Evolutionary conservation across 768 basidiomycete species (phyloP).

Genomic region (Wakefieldia striispora): DNA sequence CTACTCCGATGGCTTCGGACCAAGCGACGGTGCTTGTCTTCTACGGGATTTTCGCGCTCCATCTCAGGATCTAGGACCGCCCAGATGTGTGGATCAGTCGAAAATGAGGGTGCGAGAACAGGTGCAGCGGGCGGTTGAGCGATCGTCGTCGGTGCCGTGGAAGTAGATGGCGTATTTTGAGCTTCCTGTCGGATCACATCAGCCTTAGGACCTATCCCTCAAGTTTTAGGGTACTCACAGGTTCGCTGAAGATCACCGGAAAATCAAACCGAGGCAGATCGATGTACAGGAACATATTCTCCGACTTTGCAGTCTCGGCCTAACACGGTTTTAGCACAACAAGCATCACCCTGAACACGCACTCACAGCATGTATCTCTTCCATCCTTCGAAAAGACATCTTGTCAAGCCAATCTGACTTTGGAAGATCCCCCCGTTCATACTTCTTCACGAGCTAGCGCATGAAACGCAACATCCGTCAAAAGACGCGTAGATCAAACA

Average conservation of each 20-base stretch:
- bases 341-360: neutral
- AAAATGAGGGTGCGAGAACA: conserved; percentile 48
- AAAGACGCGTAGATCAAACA: neutral
- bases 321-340: conserved; percentile 30
- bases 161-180: conserved; percentile 39
- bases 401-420: conserved; percentile 97
- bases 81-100: conserved; percentile 77
- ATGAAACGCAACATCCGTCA: neutral
- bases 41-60: conserved; percentile 90
- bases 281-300: conserved; percentile 93
- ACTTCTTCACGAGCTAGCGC: conserved; percentile 84
- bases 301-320: conserved; percentile 89
- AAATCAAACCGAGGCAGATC: conserved; percentile 97
- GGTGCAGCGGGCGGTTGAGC: conserved; percentile 40
- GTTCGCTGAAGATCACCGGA: conserved; percentile 93
- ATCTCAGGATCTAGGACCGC: conserved; percentile 89
- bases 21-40: conserved; percentile 92
- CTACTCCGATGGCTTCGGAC: conserved; percentile 95
- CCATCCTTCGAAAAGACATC: conserved; percentile 91
- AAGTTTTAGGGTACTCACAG: conserved; percentile 44
- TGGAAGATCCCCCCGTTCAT: conserved; percentile 88
- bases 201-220: neutral
- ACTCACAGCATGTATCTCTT: conserved; percentile 86
- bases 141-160: conserved; percentile 39
- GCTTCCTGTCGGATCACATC: conserved; percentile 35